Conservation (phyloP, 352 stramenopile genomes). For the Phytopythium montanum region DNA sequence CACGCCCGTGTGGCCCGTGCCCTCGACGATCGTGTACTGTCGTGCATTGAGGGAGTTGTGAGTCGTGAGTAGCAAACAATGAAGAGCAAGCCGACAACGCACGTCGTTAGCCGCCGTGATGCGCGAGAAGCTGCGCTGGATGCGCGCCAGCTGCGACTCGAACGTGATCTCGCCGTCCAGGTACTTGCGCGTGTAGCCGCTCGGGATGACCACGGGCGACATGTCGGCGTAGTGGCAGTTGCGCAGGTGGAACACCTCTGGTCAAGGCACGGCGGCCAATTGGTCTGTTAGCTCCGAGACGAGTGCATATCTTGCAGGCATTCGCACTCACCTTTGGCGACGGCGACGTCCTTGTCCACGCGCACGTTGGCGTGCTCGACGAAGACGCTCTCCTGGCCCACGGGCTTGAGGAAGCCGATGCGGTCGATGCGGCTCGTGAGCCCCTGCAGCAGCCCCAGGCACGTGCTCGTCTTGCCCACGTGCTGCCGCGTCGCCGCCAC, state of each 20-base stretch:
- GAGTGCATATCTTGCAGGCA: slow-evolving; percentile 59
- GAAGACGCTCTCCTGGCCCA: slow-evolving; percentile 90
- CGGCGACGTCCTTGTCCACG: slow-evolving; percentile 90
- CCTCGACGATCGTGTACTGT: slow-evolving; percentile 80
- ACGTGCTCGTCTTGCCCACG: slow-evolving; percentile 93
- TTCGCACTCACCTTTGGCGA: slow-evolving; percentile 78
- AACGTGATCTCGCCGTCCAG: slow-evolving; percentile 91
- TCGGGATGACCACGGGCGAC: slow-evolving; percentile 95
- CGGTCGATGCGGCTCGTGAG: slow-evolving; percentile 89
- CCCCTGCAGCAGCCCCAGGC: slow-evolving; percentile 90
- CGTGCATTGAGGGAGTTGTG: background rate
- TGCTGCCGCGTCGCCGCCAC: slow-evolving; percentile 88
- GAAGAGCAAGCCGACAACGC: background rate
- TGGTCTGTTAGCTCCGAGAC: background rate
- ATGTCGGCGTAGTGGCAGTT: slow-evolving; percentile 93
- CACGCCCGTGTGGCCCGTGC: slow-evolving; percentile 93
- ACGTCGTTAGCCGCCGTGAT: slow-evolving; percentile 68
- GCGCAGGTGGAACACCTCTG: slow-evolving; percentile 93
- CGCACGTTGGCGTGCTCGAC: slow-evolving; percentile 62
- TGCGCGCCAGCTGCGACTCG: slow-evolving; percentile 65
- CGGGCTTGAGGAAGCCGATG: slow-evolving; percentile 94
- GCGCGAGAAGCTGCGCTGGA: slow-evolving; percentile 60
- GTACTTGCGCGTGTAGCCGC: slow-evolving; percentile 95
- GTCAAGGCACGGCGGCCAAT: background rate
- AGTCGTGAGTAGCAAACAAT: background rate